phyloP scores from a whole-genome alignment of 768 basidiomycete genomes.

The Lactifluus echinatus region DNA sequence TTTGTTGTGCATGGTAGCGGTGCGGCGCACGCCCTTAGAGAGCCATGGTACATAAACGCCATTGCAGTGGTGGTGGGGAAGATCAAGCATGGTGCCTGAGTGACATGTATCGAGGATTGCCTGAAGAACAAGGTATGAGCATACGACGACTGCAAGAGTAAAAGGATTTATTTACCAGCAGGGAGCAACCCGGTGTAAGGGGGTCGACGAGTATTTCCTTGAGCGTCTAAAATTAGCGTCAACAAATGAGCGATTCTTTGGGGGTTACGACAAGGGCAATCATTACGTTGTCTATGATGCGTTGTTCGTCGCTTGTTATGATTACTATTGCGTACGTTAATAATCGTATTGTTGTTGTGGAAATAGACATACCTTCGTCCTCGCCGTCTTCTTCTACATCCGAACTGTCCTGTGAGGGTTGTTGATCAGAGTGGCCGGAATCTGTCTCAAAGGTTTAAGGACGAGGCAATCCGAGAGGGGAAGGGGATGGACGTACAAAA shows the following conservation, averaged over 20 bases:
- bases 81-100: constrained; percentile 23
- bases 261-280: background rate
- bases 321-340: background rate
- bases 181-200: constrained; percentile 14
- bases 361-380: constrained; percentile 21
- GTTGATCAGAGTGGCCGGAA: constrained; percentile 24
- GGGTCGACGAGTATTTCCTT: constrained; percentile 6
- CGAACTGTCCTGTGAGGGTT: background rate
- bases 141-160: background rate
- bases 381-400: constrained; percentile 21
- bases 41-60: constrained; percentile 21
- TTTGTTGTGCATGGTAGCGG: constrained; percentile 11
- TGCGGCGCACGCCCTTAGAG: constrained; percentile 19
- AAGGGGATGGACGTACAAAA: constrained; percentile 20
- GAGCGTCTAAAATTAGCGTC: constrained; percentile 4
- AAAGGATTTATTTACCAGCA: constrained; percentile 8
- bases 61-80: constrained; percentile 23
- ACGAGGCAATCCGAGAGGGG: background rate
- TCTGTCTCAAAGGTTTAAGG: constrained; percentile 3
- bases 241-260: background rate
- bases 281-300: constrained; percentile 23
- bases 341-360: no score
- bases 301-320: constrained; percentile 9
- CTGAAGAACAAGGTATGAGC: constrained; percentile 1
- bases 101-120: constrained; percentile 24